phyloP scores from a whole-genome alignment of 768 basidiomycete species.

The Leccinum broughii region DNA sequence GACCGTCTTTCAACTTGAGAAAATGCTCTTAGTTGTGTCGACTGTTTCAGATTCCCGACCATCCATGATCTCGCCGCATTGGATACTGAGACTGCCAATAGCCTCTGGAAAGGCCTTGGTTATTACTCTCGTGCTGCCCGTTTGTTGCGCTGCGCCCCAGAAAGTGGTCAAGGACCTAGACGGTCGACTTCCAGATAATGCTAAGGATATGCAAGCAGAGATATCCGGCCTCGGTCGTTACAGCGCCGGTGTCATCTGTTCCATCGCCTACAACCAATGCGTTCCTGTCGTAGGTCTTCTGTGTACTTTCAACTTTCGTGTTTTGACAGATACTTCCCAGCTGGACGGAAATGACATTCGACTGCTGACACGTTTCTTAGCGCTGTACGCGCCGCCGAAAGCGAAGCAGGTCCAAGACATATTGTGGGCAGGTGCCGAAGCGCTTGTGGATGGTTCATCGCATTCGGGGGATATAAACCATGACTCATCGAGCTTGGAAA shows the following conservation, averaged over 20 bases:
- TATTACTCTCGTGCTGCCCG: conserved; percentile 88
- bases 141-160: conserved; percentile 44
- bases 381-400: conserved; percentile 80
- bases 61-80: conserved; percentile 70
- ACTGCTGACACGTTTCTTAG: conserved; percentile 79
- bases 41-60: conserved; percentile 68
- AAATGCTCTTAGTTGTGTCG: neutral
- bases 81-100: conserved; percentile 82
- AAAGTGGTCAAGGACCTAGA: conserved; percentile 65
- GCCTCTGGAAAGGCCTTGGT: conserved; percentile 88
- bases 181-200: conserved; percentile 78
- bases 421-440: conserved; percentile 78
- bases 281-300: conserved; percentile 73
- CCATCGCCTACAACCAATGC: conserved; percentile 84
- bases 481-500: conserved; percentile 92
- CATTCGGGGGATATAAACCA: conserved; percentile 86
- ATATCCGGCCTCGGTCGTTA: conserved; percentile 90
- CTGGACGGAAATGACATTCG: conserved; percentile 91
- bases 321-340: conserved; percentile 38
- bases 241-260: conserved; percentile 81
- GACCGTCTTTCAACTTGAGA: neutral
- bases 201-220: conserved; percentile 75
- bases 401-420: conserved; percentile 73
- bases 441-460: conserved; percentile 57
- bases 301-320: neutral